phyloP scores from a whole-genome alignment of 83 land plant species.

The Picea mariana region DNA sequence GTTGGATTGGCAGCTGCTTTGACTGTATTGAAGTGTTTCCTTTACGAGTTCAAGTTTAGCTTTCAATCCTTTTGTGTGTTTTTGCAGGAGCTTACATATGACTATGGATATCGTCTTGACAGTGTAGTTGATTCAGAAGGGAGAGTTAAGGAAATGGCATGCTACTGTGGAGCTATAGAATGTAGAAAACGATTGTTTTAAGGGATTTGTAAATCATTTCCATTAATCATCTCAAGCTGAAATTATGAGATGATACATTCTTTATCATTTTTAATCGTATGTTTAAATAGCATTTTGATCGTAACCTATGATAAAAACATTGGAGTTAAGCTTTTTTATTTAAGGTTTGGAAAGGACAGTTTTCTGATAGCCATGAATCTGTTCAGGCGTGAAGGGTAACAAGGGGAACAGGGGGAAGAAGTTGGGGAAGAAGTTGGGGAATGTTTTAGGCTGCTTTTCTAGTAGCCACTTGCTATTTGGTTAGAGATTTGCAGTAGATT shows the following conservation, averaged over 20 bases:
- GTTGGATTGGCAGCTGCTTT: neutral
- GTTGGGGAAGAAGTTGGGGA: neutral
- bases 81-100: conserved; percentile 72
- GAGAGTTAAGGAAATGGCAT: conserved; percentile 41
- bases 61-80: neutral
- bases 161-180: conserved; percentile 71
- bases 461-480: neutral
- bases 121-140: conserved; percentile 76
- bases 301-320: neutral
- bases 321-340: neutral
- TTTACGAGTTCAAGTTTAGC: neutral
- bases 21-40: neutral
- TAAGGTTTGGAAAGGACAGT: neutral
- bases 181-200: conserved; percentile 71
- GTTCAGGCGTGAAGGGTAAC: neutral
- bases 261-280: neutral
- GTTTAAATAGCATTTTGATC: neutral
- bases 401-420: too few species aligned
- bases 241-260: conserved; percentile 3
- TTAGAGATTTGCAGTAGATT: neutral
- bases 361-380: conserved; percentile 5
- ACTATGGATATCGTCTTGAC: conserved; percentile 75
- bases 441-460: neutral
- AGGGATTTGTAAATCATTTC: neutral
- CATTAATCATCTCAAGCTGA: neutral